Evolutionary conservation across 2,329 filamentous ascomycete genomes (phyloP), one percentile per base, ranked within the genome.

Genomic region (Massarina eburnea): DNA sequence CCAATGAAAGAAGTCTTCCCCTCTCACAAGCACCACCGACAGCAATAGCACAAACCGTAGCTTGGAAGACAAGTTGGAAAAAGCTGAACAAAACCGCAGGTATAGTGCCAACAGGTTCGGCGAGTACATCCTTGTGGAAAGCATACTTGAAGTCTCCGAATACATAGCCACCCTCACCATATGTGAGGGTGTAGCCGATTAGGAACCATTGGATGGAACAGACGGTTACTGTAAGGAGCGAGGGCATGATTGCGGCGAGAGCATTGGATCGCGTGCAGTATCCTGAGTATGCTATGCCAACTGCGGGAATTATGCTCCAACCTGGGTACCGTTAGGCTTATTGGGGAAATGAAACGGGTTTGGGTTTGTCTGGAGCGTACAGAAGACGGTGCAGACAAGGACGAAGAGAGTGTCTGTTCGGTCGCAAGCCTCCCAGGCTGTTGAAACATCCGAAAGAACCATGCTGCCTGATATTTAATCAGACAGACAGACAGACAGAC

Each of bases 391-490:
- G 58, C 76, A 78, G n/a, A 77, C 68, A 7, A 79, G 67, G 37
- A 79, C 71, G 57, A 78, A 78, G 35, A 76, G 62, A 0, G 77
- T 79, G 54, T 80, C 77, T n/a, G 64, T 77, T 48, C 75, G 73
- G 59, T 76, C 73, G 61, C 77, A 80, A 39, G 72, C 69, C 42
- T 77, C 74, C 76, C 76, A 80, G 17, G 74, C 76, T 32, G 71
- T 58, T 35, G 65, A 40, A 3, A 66, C 61, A 34, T 64, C 58
- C 42, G 46, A 52, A 29, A 64, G 57, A 4, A 43, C 55, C 58
- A 65, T 65, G 10, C 10, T 49, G 18, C 10, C 24, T 22, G 29
- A 37, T 9, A 32, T 17, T 26, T 7, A 32, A 36, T 29, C 18
- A 12, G 35, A 5, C 17, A 4, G 5, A 15, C 17, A 17, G 27